phyloP scores from a whole-genome alignment of 148 eudicot genomes.

The Heliosperma pusillum region DNA sequence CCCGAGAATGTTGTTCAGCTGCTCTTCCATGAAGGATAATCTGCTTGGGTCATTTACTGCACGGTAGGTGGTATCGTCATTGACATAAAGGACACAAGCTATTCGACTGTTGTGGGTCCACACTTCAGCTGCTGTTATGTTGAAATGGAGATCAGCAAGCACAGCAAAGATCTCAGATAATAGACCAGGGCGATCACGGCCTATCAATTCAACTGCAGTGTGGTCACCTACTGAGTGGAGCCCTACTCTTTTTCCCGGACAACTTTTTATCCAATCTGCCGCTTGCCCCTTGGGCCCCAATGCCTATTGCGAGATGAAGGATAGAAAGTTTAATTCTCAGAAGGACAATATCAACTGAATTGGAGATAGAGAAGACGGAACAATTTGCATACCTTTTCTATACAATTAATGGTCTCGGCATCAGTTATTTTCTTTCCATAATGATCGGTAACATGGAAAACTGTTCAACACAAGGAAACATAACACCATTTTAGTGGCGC shows the following conservation, averaged over 20 bases:
- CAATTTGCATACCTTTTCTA: conserved; percentile 56
- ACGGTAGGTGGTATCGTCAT: conserved; percentile 40
- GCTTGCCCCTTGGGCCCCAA: conserved; percentile 68
- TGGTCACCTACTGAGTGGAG: conserved; percentile 55
- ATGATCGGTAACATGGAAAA: conserved; percentile 78
- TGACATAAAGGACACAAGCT: conserved; percentile 66
- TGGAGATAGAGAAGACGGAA: neutral
- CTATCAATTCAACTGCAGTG: conserved; percentile 64
- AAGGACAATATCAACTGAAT: neutral
- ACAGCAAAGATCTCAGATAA: conserved; percentile 68
- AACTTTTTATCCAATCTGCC: conserved; percentile 40
- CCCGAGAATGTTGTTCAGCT: conserved; percentile 61
- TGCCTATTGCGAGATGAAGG: conserved; percentile 35
- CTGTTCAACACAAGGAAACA: conserved; percentile 35
- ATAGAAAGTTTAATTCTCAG: neutral
- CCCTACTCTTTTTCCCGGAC: conserved; percentile 60
- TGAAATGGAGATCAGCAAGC: conserved; percentile 57
- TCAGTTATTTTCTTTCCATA: conserved; percentile 64
- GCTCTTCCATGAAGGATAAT: conserved; percentile 60
- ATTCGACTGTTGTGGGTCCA: conserved; percentile 78
- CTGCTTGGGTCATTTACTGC: conserved; percentile 50
- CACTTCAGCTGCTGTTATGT: conserved; percentile 67
- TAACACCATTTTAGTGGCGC: neutral
- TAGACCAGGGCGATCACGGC: conserved; percentile 73
- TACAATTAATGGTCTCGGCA: conserved; percentile 48